Conservation (phyloP, 495 filamentous ascomycete species). For the Podospora tetraspora region DNA sequence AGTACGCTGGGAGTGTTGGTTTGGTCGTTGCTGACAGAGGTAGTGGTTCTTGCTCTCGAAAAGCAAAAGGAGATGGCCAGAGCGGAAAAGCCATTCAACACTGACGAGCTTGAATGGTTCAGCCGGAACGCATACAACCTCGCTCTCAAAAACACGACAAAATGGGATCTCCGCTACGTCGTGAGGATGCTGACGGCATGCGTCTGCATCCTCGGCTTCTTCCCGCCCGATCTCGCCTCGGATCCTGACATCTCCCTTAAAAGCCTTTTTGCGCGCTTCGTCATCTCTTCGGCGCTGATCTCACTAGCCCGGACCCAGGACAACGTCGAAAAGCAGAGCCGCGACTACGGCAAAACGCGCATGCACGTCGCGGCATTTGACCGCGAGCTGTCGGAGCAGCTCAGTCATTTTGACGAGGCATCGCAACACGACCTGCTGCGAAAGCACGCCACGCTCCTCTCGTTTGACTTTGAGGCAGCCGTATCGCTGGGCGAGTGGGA, state of each 20-base stretch:
- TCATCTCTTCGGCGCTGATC: conserved; percentile 54
- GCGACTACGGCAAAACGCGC: conserved; percentile 56
- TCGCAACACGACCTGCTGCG: conserved; percentile 47
- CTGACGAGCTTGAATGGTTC: conserved; percentile 74
- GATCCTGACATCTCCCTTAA: conserved; percentile 51
- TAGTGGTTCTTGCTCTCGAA: conserved; percentile 44
- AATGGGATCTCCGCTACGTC: conserved; percentile 48
- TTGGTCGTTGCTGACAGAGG: conserved; percentile 18
- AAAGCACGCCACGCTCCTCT: conserved; percentile 59
- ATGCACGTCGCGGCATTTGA: conserved; percentile 54
- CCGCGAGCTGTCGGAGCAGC: conserved; percentile 32
- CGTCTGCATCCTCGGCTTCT: conserved; percentile 55
- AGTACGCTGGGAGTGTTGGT: conserved; percentile 13
- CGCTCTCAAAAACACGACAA: conserved; percentile 53
- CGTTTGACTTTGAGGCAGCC: conserved; percentile 73
- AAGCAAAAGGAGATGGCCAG: conserved; percentile 25
- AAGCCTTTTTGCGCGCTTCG: conserved; percentile 62
- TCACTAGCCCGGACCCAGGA: conserved; percentile 62
- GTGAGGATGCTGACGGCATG: conserved; percentile 56
- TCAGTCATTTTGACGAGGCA: conserved; percentile 38
- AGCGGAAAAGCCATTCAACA: conserved; percentile 43
- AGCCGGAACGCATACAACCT: conserved; percentile 72
- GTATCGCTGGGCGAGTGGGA: conserved; percentile 63
- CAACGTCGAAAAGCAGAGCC: conserved; percentile 50
- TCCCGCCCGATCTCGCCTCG: conserved; percentile 46